Percentiles rank a stretch among this genome's conserved stretches.
Conservation (phyloP, 202 grass and related monocot species). For the Cymbopogon flexuosus region DNA sequence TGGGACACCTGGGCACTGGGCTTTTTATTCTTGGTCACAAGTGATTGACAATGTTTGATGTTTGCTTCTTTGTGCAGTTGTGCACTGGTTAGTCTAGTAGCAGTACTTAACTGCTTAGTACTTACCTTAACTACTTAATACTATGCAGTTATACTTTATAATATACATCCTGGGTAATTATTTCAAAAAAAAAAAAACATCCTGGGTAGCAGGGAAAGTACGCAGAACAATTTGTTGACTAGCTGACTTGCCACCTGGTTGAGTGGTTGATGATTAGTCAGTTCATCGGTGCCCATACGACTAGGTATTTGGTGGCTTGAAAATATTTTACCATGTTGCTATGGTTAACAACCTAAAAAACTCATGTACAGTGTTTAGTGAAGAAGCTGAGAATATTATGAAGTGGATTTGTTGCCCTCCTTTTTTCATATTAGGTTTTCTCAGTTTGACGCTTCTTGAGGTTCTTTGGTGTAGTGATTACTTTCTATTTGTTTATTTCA, state of each 20-base stretch:
- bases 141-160: not conserved
- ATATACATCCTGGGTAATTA: not conserved
- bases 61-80: not conserved
- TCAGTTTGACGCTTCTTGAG: not conserved
- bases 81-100: not conserved
- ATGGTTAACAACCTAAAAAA: not conserved
- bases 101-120: not conserved
- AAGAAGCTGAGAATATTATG: constrained; percentile 4
- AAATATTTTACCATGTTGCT: not conserved
- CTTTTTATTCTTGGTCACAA: not conserved
- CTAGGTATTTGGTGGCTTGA: not conserved
- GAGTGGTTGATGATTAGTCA: not conserved
- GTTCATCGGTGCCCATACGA: not conserved
- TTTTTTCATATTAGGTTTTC: not conserved
- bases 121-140: not conserved
- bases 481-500: constrained; percentile 20
- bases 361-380: not conserved
- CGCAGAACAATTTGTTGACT: not conserved
- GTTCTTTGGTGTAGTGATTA: not conserved
- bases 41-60: not conserved
- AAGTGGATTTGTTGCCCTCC: not conserved
- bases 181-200: not conserved
- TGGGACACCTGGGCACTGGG: not conserved
- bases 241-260: not conserved
- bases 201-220: not conserved